Conservation (phyloP, 208 protist genomes). For the Leishmania aethiopica region DNA sequence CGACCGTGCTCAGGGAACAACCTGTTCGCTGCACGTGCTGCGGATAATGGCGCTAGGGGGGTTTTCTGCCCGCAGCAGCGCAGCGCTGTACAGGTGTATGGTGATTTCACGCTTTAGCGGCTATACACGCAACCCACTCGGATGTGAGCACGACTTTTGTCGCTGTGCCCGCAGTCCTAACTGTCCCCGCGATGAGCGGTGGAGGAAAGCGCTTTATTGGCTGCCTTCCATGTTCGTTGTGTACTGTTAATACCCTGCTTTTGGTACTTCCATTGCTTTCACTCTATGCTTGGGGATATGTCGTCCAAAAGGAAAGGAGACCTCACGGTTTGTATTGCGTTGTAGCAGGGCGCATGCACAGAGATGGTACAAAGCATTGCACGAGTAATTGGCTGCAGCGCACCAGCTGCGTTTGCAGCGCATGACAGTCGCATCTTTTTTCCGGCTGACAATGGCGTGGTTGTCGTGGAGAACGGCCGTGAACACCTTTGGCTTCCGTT, state of each 20-base stretch:
- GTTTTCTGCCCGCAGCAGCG: background rate
- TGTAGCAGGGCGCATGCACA: background rate
- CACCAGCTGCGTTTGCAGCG: slow-evolving; percentile 24
- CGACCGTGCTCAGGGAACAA: background rate
- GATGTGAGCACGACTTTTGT: background rate
- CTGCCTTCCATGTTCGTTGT: background rate
- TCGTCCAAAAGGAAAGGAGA: too few relatives aligned
- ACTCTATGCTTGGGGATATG: background rate
- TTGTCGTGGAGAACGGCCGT: slow-evolving; percentile 27
- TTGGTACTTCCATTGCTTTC: background rate
- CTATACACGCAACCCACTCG: background rate
- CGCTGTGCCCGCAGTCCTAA: background rate
- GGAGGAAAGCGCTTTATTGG: background rate
- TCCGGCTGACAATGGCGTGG: slow-evolving; percentile 49
- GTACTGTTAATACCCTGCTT: background rate
- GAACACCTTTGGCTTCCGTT: slow-evolving; percentile 58
- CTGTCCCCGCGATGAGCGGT: background rate
- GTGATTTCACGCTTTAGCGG: background rate
- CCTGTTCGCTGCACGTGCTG: background rate
- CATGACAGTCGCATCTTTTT: slow-evolving; percentile 39
- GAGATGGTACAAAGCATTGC: slow-evolving; percentile 1
- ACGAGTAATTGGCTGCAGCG: slow-evolving; percentile 45
- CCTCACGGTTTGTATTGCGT: background rate
- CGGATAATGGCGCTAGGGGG: background rate
- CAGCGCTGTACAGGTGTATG: background rate